phyloP scores from a whole-genome alignment of 805 yeast species.

The Candida easanensis region DNA sequence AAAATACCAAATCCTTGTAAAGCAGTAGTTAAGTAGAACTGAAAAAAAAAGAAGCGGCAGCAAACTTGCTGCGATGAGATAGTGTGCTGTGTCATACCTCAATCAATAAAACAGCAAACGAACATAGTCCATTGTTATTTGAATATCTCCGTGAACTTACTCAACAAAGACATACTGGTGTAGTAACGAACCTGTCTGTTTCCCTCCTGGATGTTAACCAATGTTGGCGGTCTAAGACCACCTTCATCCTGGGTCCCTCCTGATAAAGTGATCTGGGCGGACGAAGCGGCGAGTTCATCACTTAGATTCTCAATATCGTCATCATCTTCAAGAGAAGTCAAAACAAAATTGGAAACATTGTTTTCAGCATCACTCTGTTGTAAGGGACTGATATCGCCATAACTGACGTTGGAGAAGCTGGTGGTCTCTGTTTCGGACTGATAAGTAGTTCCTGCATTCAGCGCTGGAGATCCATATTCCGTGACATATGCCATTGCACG shows the following conservation, averaged over 20 bases:
- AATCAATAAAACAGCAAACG: neutral
- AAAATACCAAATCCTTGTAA: no score
- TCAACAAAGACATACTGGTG: slow-evolving; percentile 25
- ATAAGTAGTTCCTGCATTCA: neutral
- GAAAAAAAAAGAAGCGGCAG: no score
- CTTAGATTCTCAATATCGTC: slow-evolving; percentile 13
- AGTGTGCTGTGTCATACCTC: no score
- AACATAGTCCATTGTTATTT: slow-evolving; percentile 12
- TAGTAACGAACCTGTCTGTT: slow-evolving; percentile 22
- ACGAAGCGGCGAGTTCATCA: slow-evolving; percentile 16
- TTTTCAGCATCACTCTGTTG: slow-evolving; percentile 6
- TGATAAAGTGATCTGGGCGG: slow-evolving; percentile 22
- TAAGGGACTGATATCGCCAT: slow-evolving; percentile 23
- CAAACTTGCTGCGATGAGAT: no score
- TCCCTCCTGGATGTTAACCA: slow-evolving; percentile 20
- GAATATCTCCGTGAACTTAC: slow-evolving; percentile 25
- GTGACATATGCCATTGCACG: slow-evolving; percentile 1
- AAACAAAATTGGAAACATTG: slow-evolving; percentile 2
- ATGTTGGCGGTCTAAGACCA: slow-evolving; percentile 2
- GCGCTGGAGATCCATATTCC: slow-evolving; percentile 3
- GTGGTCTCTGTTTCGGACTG: slow-evolving; percentile 24
- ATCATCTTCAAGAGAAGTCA: slow-evolving; percentile 13
- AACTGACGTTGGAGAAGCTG: slow-evolving; percentile 25
- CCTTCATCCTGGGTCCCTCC: slow-evolving; percentile 6
- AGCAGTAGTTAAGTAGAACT: no score